Percentiles rank a stretch among this genome's conserved stretches.
Evolutionary conservation across 2,329 filamentous ascomycete species (phyloP).

Genomic region (Clonostachys byssicola): DNA sequence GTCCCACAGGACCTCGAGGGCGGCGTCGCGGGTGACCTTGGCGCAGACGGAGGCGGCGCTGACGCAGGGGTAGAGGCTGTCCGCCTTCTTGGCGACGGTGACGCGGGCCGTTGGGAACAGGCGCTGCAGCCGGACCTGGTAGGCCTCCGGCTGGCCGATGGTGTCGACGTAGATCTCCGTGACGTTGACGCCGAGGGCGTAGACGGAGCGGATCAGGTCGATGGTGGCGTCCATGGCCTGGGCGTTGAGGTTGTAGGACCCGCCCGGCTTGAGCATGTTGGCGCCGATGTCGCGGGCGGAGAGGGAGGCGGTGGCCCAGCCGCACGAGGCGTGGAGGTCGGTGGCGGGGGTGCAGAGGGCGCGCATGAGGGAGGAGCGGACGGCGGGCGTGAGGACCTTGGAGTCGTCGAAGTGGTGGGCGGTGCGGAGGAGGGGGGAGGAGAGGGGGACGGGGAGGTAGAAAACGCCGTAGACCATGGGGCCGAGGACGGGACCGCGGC

Average conservation of each 20-base stretch:
- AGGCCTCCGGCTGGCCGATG: slow-evolving; percentile 75
- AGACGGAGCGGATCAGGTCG: slow-evolving; percentile 71
- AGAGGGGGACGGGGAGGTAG: slow-evolving; percentile 69
- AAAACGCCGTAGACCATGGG: slow-evolving; percentile 70
- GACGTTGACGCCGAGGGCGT: slow-evolving; percentile 75
- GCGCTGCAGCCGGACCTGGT: slow-evolving; percentile 79
- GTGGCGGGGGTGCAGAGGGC: slow-evolving; percentile 62
- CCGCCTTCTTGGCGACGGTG: slow-evolving; percentile 85
- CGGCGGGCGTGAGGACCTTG: slow-evolving; percentile 80
- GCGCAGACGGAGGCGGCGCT: slow-evolving; percentile 92
- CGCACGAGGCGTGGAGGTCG: slow-evolving; percentile 53
- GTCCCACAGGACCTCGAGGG: slow-evolving; percentile 75
- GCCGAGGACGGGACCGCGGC: slow-evolving; percentile 87
- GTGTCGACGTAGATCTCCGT: slow-evolving; percentile 94
- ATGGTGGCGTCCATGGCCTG: slow-evolving; percentile 94
- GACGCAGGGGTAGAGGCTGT: slow-evolving; percentile 87
- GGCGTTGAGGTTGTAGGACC: slow-evolving; percentile 83
- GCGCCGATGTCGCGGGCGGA: slow-evolving; percentile 81
- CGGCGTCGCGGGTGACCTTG: slow-evolving; percentile 91
- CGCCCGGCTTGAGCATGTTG: slow-evolving; percentile 65
- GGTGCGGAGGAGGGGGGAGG: slow-evolving; percentile 69
- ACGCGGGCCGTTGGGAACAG: slow-evolving; percentile 76
- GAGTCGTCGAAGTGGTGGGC: slow-evolving; percentile 91
- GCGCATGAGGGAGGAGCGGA: slow-evolving; percentile 67
- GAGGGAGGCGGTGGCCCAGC: slow-evolving; percentile 79